A percentile compares a stretch with the other conserved stretches of the same genome.
Evolutionary conservation across 305 asterid species (phyloP).

Genomic region (Nicotiana rustica): DNA sequence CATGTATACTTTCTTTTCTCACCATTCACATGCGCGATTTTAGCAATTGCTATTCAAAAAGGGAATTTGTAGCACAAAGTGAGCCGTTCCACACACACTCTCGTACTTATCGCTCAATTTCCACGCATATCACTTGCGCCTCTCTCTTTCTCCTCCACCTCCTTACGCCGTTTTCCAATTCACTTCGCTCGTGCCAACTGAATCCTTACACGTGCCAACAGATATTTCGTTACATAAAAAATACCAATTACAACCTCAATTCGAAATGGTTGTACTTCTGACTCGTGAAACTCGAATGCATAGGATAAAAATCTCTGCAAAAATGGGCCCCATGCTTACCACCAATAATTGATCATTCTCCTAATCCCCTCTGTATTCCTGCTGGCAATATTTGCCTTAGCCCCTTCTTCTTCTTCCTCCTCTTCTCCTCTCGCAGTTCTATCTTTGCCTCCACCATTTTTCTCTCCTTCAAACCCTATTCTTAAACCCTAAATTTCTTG

Average conservation of each 20-base stretch:
- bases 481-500: neutral
- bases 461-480: neutral
- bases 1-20: neutral
- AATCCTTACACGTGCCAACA: neutral
- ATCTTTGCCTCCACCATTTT: neutral
- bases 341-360: conserved; percentile 41
- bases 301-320: no score
- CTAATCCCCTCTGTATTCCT: conserved; percentile 56
- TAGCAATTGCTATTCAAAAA: neutral
- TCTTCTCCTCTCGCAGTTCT: no score
- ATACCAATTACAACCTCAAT: no score
- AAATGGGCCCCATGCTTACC: neutral
- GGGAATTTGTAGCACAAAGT: neutral
- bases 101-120: conserved; percentile 48
- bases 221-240: neutral
- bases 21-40: neutral
- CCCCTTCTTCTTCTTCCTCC: conserved; percentile 36
- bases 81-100: neutral
- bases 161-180: neutral
- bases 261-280: no score
- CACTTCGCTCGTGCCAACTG: neutral
- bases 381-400: conserved; percentile 49
- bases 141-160: no score
- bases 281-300: no score
- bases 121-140: conserved; percentile 38